Base-by-base conservation (phyloP, 495 filamentous ascomycete species). In the Hypomontagnella submonticulosa region DNA sequence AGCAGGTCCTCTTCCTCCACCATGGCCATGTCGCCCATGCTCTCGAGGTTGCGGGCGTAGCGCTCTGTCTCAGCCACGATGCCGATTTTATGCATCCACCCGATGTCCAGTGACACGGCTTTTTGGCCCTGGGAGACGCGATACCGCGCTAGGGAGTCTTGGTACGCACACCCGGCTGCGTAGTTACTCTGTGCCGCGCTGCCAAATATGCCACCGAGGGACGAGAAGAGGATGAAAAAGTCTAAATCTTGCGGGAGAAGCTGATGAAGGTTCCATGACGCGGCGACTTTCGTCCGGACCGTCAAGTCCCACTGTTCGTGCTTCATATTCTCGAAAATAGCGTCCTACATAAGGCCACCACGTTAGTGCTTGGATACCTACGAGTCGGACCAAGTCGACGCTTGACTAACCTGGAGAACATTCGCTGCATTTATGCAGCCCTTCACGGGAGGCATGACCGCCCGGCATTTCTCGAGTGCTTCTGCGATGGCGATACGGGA, bases 111-210 rank as follows among this genome's bases (percentile, higher is more conserved):
- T 2, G 23, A 27, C 3, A 27, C 6, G 2, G 23, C 23, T 6
- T 27, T 27, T 27, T 27, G 3, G 23, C 23, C 23, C 6, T 27
- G 23, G 23, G 3, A 3, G 2, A 27, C 6, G 2, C 23, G 2
- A 27, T 27, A 27, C 23, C 6, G 71, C 0, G 71, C 72, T 12
- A 81, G 69, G 0, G 73, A 69, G 44, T 81, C 83, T 10, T 83
- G 71, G 66, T 80, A 87, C 10, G 79, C 76, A 63, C 84, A 85
- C 4, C 79, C 82, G 1, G 84, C 82, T 4, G 82, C 76, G 61
- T 87, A 88, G 16, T 83, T 82, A 13, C 80, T 73, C 69, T 88
- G 86, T 0, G 77, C 79, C 3, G 69, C 61, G 48, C 63, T 79
- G 1, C 83, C 83, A 27, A 82, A 58, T 4, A 81, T 60, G 10